A percentile compares a stretch with the other conserved stretches of the same genome.
Conservation (phyloP, 2,329 filamentous ascomycete species). For the Sodiomyces alkalinus region DNA sequence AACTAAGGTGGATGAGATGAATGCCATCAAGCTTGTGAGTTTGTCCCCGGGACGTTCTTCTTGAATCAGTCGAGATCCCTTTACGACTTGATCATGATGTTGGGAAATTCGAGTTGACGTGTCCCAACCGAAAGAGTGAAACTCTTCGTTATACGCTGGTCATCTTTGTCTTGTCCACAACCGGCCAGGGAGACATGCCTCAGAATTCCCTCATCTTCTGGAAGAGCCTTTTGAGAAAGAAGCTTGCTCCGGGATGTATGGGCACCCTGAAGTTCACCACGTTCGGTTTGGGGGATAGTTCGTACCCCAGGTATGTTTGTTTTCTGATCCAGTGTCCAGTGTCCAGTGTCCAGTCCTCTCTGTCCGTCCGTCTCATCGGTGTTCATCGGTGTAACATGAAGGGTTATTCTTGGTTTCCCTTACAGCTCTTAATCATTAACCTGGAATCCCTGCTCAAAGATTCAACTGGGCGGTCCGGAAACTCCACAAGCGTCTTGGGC, state of each 20-base stretch:
- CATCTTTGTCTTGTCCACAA: constrained; percentile 78
- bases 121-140: constrained; percentile 1
- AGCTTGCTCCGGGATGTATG: constrained; percentile 57
- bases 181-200: constrained; percentile 87
- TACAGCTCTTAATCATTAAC: no score
- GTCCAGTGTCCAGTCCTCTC: no score
- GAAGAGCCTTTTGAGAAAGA: constrained; percentile 69
- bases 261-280: constrained; percentile 57
- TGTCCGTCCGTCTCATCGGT: no score
- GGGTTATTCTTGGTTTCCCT: not conserved
- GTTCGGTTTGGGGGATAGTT: constrained; percentile 88
- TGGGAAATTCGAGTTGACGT: no score
- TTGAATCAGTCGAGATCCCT: no score
- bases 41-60: no score
- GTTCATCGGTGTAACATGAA: no score
- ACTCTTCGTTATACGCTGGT: constrained; percentile 41
- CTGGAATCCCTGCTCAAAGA: constrained; percentile 25
- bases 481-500: constrained; percentile 66
- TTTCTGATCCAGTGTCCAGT: no score
- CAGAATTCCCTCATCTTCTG: constrained; percentile 71
- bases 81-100: no score
- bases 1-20: constrained; percentile 61
- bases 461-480: constrained; percentile 92
- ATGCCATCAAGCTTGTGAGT: constrained; percentile 40
- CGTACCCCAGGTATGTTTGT: constrained; percentile 76